Base-by-base conservation (phyloP, 164 flowering plant genomes). In the Tetrastigma voinierianum region DNA sequence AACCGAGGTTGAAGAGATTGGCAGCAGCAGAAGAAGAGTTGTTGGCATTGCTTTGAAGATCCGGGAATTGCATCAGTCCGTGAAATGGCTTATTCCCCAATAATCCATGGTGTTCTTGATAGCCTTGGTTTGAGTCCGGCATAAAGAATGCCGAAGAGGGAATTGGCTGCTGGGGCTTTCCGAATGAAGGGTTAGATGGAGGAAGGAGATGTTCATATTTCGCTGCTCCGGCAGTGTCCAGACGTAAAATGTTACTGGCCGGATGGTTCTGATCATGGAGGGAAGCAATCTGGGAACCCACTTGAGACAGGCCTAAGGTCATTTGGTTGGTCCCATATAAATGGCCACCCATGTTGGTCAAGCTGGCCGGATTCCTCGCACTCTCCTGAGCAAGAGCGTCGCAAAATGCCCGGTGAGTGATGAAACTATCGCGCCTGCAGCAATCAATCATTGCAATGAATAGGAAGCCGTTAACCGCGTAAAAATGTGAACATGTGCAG, bases 321-420 rank as follows among this genome's bases (percentile, higher is more conserved):
- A 86, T 79, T 71, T 66, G 72, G 78, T 63, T 77, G 55, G 55
- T 78, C 49, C 87, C 85, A 67, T 74, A 87, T 10, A 88, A 51
- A 62, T 86, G 89, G 67, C 81, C 82, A 1, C 87, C 90, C 25
- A 87, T 78, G 67, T 83, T 59, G 80, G 24, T 81, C n/a, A 90
- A 65, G 64, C 76, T 78, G 9, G 84, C 62, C 0, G 92, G 88
- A 53, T 84, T 84, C 68, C 91, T 80, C 13, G 90, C 91, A 67
- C 83, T 88, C 69, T 92, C 97, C 70, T 92, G 96, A 57, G 94
- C 91, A 66, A 92, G 75, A 46, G 97, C 96, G 68, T 92, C 97
- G 61, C 97, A 92, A 68, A 92, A 92, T 18, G 97, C 97, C 54
- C 97, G 77, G 68, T 92, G 97, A 13, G 97, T 90, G 68, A 92